A percentile compares a stretch with the other conserved stretches of the same genome.
Evolutionary conservation across 2,329 filamentous ascomycete genomes (phyloP).

Genomic region (Ophiostoma montium): DNA sequence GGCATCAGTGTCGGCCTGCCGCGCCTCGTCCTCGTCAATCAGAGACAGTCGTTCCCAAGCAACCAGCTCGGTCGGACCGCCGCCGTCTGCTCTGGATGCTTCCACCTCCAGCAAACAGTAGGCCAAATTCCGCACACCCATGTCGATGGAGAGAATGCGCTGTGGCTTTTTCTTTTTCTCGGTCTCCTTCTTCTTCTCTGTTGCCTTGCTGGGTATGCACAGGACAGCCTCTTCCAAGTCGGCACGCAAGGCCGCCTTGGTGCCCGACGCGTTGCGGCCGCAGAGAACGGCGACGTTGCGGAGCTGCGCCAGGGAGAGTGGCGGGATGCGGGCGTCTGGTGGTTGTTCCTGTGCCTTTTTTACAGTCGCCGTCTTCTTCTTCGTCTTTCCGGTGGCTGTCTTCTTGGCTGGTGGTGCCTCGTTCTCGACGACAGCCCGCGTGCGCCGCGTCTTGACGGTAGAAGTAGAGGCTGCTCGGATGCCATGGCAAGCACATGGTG

Average conservation of each 20-base stretch:
- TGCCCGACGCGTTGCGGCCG: constrained; percentile 45
- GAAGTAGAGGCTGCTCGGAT: not conserved
- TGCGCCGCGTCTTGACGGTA: not conserved
- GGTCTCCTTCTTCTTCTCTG: too few species aligned
- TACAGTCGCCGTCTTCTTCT: not conserved
- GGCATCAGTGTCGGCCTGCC: not conserved
- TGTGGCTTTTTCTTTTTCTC: too few species aligned
- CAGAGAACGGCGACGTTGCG: constrained; percentile 46
- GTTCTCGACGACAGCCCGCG: not conserved
- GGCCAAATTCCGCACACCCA: constrained; percentile 72
- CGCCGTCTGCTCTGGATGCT: too few species aligned
- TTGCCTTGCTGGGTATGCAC: constrained; percentile 23
- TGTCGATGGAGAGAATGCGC: constrained; percentile 64
- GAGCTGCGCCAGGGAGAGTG: constrained; percentile 18
- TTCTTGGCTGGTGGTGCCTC: not conserved
- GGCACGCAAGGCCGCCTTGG: constrained; percentile 21
- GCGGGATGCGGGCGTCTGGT: not conserved
- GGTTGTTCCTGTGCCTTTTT: not conserved
- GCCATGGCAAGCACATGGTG: not conserved
- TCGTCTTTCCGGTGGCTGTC: not conserved
- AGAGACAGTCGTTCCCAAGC: constrained; percentile 16
- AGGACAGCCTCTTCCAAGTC: constrained; percentile 29
- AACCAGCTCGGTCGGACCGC: constrained; percentile 11
- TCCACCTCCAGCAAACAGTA: constrained; percentile 43
- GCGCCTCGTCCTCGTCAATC: constrained; percentile 6